phyloP scores from a whole-genome alignment of 2,329 filamentous ascomycete species.

The Fusarium camptoceras region DNA sequence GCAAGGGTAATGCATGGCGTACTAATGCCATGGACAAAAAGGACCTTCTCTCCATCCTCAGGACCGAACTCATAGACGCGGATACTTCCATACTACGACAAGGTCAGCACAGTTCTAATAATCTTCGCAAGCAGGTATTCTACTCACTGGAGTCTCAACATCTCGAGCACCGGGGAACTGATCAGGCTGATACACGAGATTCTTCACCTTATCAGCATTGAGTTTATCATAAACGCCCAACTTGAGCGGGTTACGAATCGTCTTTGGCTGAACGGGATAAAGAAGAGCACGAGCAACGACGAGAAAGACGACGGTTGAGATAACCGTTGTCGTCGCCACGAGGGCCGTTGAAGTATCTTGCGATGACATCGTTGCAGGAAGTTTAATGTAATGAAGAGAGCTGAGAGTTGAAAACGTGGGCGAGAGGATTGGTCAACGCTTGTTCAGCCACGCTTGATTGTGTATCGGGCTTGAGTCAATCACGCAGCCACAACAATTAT shows the following conservation, averaged over 20 bases:
- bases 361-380: constrained; percentile 12
- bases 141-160: constrained; percentile 71
- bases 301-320: constrained; percentile 57
- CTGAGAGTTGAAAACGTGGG: constrained; percentile 3
- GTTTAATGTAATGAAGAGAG: neutral
- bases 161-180: constrained; percentile 79
- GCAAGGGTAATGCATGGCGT: constrained; percentile 81
- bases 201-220: constrained; percentile 53
- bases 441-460: constrained; percentile 16
- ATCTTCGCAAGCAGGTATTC: neutral
- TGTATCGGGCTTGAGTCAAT: constrained; percentile 8
- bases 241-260: constrained; percentile 60
- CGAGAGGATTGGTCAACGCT: constrained; percentile 13
- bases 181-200: constrained; percentile 71
- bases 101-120: constrained; percentile 15
- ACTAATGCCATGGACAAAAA: constrained; percentile 86
- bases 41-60: constrained; percentile 75
- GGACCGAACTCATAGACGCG: constrained; percentile 88
- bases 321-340: constrained; percentile 55
- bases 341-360: constrained; percentile 44
- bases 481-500: constrained; percentile 11
- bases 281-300: constrained; percentile 51
- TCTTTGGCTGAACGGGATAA: constrained; percentile 54
- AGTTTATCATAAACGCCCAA: constrained; percentile 51
- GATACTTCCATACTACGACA: constrained; percentile 73